Evolutionary conservation across 1,284 basidiomycete species (phyloP).

Genomic region (Veloporphyrellus conicus): DNA sequence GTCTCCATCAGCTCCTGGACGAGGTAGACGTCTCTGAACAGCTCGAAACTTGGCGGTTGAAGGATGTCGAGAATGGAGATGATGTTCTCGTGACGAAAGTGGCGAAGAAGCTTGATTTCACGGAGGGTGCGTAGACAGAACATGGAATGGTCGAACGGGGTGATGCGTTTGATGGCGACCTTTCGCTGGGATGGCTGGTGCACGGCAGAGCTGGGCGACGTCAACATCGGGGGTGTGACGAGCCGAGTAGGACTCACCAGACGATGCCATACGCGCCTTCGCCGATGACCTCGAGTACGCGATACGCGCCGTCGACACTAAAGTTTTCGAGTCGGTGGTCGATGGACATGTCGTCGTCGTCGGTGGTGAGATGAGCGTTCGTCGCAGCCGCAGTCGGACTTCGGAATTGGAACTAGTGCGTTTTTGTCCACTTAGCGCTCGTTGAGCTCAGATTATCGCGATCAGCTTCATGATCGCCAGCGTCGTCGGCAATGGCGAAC

Average conservation of each 20-base stretch:
- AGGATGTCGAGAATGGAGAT: constrained; percentile 83
- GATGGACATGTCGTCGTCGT: constrained; percentile 18
- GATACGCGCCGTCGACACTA: constrained; percentile 57
- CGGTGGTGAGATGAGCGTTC: constrained; percentile 1
- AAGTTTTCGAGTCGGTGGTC: constrained; percentile 30
- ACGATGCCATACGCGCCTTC: constrained; percentile 87
- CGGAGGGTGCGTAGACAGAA: constrained; percentile 83
- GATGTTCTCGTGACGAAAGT: constrained; percentile 51
- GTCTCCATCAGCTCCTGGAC: constrained; percentile 92
- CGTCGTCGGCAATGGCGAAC: too few species aligned
- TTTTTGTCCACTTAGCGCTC: too few species aligned
- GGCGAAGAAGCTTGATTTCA: constrained; percentile 76
- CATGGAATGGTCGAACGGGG: constrained; percentile 85
- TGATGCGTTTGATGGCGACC: constrained; percentile 79
- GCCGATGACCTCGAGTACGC: constrained; percentile 86
- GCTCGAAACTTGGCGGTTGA: constrained; percentile 52
- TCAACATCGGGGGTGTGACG: background rate
- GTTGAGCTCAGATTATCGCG: too few species aligned
- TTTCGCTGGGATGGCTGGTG: constrained; percentile 61
- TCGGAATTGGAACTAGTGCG: constrained; percentile 15
- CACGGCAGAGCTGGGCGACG: constrained; percentile 53
- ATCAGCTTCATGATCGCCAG: too few species aligned
- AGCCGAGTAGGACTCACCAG: constrained; percentile 38
- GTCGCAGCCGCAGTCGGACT: constrained; percentile 18
- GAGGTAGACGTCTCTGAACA: constrained; percentile 81